Conservation (phyloP, 495 filamentous ascomycete genomes). For the Xylaria palmicola region DNA sequence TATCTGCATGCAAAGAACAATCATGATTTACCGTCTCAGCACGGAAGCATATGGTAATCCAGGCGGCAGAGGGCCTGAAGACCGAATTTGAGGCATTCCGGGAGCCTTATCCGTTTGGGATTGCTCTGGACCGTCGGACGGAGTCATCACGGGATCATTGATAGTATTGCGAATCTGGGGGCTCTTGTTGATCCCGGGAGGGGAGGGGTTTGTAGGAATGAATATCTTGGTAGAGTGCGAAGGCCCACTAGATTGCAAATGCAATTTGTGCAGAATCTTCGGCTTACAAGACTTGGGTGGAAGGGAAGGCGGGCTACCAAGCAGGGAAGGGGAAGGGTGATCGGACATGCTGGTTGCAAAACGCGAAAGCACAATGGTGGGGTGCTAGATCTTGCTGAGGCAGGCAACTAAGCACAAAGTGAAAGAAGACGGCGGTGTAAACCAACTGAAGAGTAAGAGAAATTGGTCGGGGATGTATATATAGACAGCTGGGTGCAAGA, state of each 20-base stretch:
- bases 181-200: neutral
- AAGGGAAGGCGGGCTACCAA: neutral
- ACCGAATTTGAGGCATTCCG: neutral
- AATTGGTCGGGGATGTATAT: neutral
- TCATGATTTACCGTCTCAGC: slow-evolving; percentile 11
- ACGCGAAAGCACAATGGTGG: neutral
- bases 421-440: neutral
- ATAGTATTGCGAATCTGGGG: neutral
- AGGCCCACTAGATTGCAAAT: slow-evolving; percentile 13
- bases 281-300: slow-evolving; percentile 14
- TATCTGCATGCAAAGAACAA: neutral
- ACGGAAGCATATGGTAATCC: slow-evolving; percentile 15
- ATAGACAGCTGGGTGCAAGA: neutral
- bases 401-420: neutral
- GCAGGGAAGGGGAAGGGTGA: neutral
- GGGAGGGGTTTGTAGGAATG: neutral
- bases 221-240: neutral
- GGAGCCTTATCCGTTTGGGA: neutral
- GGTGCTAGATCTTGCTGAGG: neutral
- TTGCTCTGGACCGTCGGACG: slow-evolving; percentile 2
- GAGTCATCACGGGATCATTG: slow-evolving; percentile 2
- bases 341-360: neutral
- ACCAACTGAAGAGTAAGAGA: neutral
- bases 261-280: slow-evolving; percentile 15
- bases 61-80: neutral